Evolutionary conservation across 1,139 yeast genomes (phyloP), one percentile per base, ranked within the genome.

Genomic region (Tardiomyces blankii): DNA sequence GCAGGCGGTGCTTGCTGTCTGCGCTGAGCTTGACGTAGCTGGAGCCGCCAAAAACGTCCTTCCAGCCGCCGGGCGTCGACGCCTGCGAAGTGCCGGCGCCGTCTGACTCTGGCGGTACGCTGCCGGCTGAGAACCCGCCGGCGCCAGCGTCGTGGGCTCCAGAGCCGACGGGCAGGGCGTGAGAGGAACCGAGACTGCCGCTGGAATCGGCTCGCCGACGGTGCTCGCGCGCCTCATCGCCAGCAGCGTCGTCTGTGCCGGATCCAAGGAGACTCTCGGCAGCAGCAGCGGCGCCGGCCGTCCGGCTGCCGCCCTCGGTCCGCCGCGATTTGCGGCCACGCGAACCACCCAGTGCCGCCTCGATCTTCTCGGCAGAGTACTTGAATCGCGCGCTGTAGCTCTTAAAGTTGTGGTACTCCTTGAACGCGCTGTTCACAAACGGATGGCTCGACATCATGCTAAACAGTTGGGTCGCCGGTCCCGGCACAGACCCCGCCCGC

Each of bases 1-100:
- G 77, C 44, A 86, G 63, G 50, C 87, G 73, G 54, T 78, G 79
- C 51, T 80, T 78, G 2, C 88, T 80, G 56, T 85, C 94, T 44
- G 73, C 70, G 1, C 82, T 73, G 57, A 77, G 65, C 42, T 75
- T 56, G 8, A 71, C 70, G 40, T 71, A 55, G 11, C 72, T 71
- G 30, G 74, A 72, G 32, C 69, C 64, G 18, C 64, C 60, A n/a
- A 68, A 55, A 47, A 60, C 64, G 45, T 61, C 62, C 38, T 67
- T 65, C 65, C 68, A 65, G 12, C 38, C 6, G 21, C n/a, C 18
- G 6, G 39, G 39, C 13, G 39, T 9, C 11, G 39, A 18, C 9
- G 39, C 18, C 19, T 9, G 19, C 12, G 39, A 6, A 3, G 32
- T 28, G 32, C 13, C 32, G 13, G 6, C 32, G 13, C n/a, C 9